These are phyloP conservation scores for Endogone sp. DNA, from an alignment of 192 early-diverging fungal genomes.

Conservation along the genomic window DNA sequence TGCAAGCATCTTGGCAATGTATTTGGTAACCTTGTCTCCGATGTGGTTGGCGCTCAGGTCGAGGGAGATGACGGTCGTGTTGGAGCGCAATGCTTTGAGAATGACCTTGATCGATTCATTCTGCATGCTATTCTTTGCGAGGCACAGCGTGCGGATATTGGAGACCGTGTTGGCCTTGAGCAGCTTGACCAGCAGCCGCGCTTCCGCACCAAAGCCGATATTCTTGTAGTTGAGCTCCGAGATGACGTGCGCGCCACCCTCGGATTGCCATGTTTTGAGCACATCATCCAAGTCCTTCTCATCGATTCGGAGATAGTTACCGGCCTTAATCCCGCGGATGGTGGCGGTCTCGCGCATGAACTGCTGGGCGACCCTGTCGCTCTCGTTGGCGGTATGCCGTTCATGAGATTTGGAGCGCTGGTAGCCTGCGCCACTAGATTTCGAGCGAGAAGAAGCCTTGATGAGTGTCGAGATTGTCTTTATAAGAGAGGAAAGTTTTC, in stretches of 20 bases:
- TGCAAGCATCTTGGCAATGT: constrained; percentile 25
- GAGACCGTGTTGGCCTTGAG: constrained; percentile 27
- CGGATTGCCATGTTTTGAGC: background rate
- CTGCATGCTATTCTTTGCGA: constrained; percentile 31
- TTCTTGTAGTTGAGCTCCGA: background rate
- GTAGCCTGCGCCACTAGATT: background rate
- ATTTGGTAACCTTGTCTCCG: constrained; percentile 37
- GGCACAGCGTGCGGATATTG: constrained; percentile 31
- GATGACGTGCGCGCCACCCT: background rate
- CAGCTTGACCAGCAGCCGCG: constrained; percentile 30
- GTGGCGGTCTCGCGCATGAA: background rate
- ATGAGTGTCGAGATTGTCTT: no score
- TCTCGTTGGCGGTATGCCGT: background rate
- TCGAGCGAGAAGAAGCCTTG: background rate
- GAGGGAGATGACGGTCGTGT: constrained; percentile 28
- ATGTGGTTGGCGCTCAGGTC: constrained; percentile 34
- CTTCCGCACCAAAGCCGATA: constrained; percentile 11
- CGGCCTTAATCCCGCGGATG: background rate
- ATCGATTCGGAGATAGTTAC: background rate
- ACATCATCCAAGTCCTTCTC: background rate
- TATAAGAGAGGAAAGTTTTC: background rate
- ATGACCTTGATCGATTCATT: constrained; percentile 29
- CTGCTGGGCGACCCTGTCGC: background rate
- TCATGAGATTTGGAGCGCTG: background rate
- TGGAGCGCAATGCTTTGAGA: constrained; percentile 35